Conservation (phyloP, 768 basidiomycete genomes). For the Lentinus brumalis region DNA sequence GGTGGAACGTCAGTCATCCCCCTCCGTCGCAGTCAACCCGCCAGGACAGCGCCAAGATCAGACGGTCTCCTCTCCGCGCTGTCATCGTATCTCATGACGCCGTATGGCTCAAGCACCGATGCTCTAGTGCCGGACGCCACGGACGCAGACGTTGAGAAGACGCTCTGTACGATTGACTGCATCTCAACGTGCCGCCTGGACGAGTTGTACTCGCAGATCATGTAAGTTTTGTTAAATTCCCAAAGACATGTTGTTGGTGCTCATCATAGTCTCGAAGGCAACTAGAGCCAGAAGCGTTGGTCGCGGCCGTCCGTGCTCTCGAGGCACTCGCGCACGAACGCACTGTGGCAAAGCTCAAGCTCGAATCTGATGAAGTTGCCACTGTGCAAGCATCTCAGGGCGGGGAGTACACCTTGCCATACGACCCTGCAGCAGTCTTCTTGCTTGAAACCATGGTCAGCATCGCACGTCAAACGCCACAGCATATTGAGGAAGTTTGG, state of each 20-base stretch:
- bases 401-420: constrained; percentile 64
- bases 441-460: constrained; percentile 95
- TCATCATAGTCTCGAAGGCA: constrained; percentile 48
- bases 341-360: constrained; percentile 76
- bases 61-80: constrained; percentile 94
- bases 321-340: constrained; percentile 90
- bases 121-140: constrained; percentile 83
- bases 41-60: constrained; percentile 58
- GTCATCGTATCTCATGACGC: constrained; percentile 96
- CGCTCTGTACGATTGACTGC: constrained; percentile 93
- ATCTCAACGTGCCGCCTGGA: constrained; percentile 92
- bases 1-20: constrained; percentile 95
- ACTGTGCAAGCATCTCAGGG: constrained; percentile 38
- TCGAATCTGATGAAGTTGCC: constrained; percentile 61
- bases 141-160: constrained; percentile 89
- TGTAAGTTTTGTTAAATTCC: constrained; percentile 53
- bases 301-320: constrained; percentile 83
- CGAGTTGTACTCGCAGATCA: constrained; percentile 90
- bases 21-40: constrained; percentile 71
- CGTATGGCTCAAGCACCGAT: constrained; percentile 80
- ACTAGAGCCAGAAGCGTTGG: constrained; percentile 75
- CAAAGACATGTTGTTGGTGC: background rate
- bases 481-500: constrained; percentile 89
- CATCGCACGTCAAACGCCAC: constrained; percentile 73
- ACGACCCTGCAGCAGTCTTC: constrained; percentile 95